Evolutionary conservation across 202 grass and related monocot genomes (phyloP), one percentile per base, ranked within the genome.

Genomic region (Tripidium arundinaceum): DNA sequence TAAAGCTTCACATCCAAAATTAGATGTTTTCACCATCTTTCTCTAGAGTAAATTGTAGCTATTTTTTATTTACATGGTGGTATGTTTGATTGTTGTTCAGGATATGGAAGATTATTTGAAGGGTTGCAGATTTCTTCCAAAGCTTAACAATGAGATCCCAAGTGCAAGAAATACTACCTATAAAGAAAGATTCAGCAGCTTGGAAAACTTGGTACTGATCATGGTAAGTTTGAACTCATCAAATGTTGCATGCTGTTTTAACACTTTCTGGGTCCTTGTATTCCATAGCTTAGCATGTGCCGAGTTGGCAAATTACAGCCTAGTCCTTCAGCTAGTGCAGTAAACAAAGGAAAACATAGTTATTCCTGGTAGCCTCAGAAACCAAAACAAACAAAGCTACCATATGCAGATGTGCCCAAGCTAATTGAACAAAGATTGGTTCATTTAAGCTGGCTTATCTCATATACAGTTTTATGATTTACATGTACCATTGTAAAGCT

Each of bases 111-210:
- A 92, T 64, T 98, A 98, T 85, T 77, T 98, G 70, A 87, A 89
- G 86, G 83, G 92, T 37, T 98, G 94, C 81, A 94, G 76, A 59
- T 98, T 98, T 85, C 94, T 98, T 80, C 94, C 94, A 38, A 94
- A 83, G 83, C 88, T 98, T 37, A 98, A 98, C 72, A 98, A 98
- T 78, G 94, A 98, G 83, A 85, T 92, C 54, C 62, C 84, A 24
- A 43, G 39, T 70, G 29, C 89, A 85, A 92, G 88, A 81, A 94
- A 98, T 86, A 81, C 88, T 59, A 94, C 92, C 22, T 94, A 94
- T 82, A 98, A 94, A 85, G 92, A 98, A 91, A 87, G 95, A 52
- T 92, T 98, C 74, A 87, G 86, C 81, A 89, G 87, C 81, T 79
- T 98, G 55, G 58, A 98, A 75, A 98, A 91, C 84, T 87, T 98